A percentile compares a stretch with the other conserved stretches of the same genome.
These are phyloP conservation scores for Mentha longifolia DNA, from an alignment of 257 asterid species.

Conservation along the genomic window DNA sequence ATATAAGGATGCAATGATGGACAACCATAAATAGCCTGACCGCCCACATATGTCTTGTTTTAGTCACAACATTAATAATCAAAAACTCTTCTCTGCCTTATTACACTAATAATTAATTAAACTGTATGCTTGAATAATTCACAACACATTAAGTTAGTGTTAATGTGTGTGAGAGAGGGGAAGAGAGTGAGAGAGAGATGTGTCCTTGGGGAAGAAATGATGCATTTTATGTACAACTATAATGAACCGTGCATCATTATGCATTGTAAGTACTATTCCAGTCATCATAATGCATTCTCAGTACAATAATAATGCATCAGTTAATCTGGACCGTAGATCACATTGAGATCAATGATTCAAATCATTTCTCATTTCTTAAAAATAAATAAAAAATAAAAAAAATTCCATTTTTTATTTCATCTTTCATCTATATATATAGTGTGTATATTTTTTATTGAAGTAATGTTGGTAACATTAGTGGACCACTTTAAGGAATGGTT, in stretches of 20 bases:
- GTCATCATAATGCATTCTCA: too few species aligned
- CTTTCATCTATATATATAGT: background rate
- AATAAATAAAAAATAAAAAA: too few species aligned
- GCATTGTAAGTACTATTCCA: too few species aligned
- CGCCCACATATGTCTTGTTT: too few species aligned
- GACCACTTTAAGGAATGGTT: slow-evolving; percentile 48
- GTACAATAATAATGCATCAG: too few species aligned
- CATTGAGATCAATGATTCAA: too few species aligned
- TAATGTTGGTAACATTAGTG: slow-evolving; percentile 31
- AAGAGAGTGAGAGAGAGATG: slow-evolving; percentile 24
- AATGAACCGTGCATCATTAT: too few species aligned
- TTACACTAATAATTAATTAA: background rate
- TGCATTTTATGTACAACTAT: too few species aligned
- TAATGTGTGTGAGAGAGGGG: background rate
- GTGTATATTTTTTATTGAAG: slow-evolving; percentile 35
- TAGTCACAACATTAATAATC: background rate
- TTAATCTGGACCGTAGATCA: too few species aligned
- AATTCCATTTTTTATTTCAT: too few species aligned
- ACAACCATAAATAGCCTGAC: background rate
- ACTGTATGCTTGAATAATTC: background rate
- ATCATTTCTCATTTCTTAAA: too few species aligned
- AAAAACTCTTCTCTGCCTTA: background rate
- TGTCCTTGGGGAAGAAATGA: slow-evolving; percentile 1
- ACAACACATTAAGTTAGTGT: too few species aligned
- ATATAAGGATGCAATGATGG: background rate